Conservation (phyloP, 768 basidiomycete species). For the Suillus fuscotomentosus region DNA sequence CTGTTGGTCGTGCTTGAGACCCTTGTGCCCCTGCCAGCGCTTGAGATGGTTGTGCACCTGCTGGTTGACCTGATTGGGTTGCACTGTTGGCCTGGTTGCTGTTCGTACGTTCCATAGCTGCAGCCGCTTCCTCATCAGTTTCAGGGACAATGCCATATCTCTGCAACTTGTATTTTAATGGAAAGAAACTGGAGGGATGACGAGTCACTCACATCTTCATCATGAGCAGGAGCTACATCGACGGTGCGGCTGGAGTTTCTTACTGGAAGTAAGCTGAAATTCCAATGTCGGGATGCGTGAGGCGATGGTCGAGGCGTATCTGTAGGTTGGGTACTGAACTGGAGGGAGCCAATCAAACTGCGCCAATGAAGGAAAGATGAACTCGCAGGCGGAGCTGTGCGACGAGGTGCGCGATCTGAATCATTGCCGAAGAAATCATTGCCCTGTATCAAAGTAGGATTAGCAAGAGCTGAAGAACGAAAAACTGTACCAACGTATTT, state of each 20-base stretch:
- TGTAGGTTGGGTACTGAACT: not conserved
- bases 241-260: not conserved
- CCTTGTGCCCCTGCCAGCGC: not conserved
- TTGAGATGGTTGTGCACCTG: no score
- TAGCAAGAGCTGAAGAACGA: not conserved
- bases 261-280: not conserved
- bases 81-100: not conserved
- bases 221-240: not conserved
- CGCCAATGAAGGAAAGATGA: not conserved
- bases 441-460: not conserved
- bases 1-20: no score
- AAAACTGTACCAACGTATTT: not conserved
- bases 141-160: not conserved
- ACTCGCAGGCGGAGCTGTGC: not conserved
- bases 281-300: not conserved
- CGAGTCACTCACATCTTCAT: not conserved
- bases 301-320: not conserved
- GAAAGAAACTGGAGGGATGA: rapidly evolving
- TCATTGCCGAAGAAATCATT: not conserved
- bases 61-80: not conserved
- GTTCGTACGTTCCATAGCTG: not conserved
- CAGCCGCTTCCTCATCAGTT: not conserved
- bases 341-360: not conserved
- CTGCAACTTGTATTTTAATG: not conserved
- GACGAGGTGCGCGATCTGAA: not conserved